A percentile compares a stretch with the other conserved stretches of the same genome.
Conservation (phyloP, 2,329 filamentous ascomycete species). For the Hymenoscyphus albidus region DNA sequence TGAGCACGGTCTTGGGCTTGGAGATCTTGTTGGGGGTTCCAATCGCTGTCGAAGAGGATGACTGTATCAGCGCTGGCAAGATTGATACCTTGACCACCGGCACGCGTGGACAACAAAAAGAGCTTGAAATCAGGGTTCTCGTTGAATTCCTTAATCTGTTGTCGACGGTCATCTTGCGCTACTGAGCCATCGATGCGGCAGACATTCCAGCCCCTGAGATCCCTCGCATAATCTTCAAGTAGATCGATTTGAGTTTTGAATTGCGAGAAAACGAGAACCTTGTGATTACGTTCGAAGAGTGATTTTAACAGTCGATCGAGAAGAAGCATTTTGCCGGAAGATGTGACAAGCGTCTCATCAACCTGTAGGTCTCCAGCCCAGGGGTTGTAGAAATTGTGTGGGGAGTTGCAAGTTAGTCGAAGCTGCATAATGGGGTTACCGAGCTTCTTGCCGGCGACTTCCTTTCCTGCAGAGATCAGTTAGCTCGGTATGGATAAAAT, state of each 20-base stretch:
- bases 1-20: constrained; percentile 96
- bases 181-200: constrained; percentile 92
- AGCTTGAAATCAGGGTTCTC: constrained; percentile 61
- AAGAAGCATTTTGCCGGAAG: constrained; percentile 93
- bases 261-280: constrained; percentile 93
- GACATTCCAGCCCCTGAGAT: constrained; percentile 73
- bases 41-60: constrained; percentile 83
- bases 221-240: constrained; percentile 76
- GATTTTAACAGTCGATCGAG: constrained; percentile 79
- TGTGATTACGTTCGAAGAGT: constrained; percentile 72
- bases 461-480: constrained; percentile 55
- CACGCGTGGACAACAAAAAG: constrained; percentile 85
- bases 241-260: constrained; percentile 95
- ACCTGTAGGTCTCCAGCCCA: constrained; percentile 64
- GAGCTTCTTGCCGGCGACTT: constrained; percentile 86
- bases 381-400: constrained; percentile 95
- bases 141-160: constrained; percentile 73
- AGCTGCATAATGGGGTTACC: constrained; percentile 92
- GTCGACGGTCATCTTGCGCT: constrained; percentile 65
- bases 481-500: constrained; percentile 23
- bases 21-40: constrained; percentile 95
- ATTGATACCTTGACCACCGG: constrained; percentile 94
- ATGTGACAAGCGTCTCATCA: constrained; percentile 78
- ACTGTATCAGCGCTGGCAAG: constrained; percentile 89
- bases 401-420: constrained; percentile 85